Evolutionary conservation across 331 rosid species (phyloP).

Genomic region (Cydonia oblonga): DNA sequence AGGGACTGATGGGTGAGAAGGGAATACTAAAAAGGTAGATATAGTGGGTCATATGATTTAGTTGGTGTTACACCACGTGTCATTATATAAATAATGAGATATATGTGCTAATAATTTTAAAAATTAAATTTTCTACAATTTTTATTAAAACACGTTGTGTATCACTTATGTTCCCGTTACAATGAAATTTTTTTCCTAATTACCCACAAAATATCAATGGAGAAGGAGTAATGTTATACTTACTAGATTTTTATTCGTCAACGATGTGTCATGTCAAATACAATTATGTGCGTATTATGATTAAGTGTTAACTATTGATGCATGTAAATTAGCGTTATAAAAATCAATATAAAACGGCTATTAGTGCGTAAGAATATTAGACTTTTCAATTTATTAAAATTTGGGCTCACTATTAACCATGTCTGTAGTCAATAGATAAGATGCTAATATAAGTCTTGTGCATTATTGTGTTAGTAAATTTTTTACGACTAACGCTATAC

Average conservation of each 20-base stretch:
- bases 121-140: too few species aligned
- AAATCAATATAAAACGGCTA: too few species aligned
- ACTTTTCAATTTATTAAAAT: background rate
- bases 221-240: too few species aligned
- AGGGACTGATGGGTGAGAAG: background rate
- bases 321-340: background rate
- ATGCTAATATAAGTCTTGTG: background rate
- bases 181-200: too few species aligned
- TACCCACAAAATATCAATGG: too few species aligned
- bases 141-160: too few species aligned
- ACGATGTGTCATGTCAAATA: background rate
- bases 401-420: background rate
- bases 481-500: too few species aligned
- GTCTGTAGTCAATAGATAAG: background rate
- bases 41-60: background rate
- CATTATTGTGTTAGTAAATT: too few species aligned
- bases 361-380: background rate
- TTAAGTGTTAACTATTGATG: background rate
- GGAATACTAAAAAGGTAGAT: background rate
- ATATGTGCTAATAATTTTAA: too few species aligned
- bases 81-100: too few species aligned
- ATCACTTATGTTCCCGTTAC: too few species aligned
- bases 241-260: background rate
- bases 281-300: background rate
- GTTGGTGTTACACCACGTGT: too few species aligned